These are phyloP conservation scores for Salmacisia buchloeana DNA, from an alignment of 1,284 basidiomycete genomes.

Conservation along the genomic window DNA sequence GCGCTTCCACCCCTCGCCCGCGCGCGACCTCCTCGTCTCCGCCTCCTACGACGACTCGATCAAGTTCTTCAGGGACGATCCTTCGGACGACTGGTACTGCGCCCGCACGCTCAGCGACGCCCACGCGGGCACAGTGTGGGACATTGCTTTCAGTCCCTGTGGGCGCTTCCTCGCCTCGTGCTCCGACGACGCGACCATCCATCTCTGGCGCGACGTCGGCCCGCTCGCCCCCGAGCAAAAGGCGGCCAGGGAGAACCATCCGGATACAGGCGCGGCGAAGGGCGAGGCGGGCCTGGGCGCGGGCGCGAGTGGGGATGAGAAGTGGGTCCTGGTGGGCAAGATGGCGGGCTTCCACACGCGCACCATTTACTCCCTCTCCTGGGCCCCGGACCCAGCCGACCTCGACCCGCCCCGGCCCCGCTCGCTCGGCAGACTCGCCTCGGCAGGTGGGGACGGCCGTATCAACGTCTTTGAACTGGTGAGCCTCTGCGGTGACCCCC, in stretches of 20 bases:
- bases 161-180: constrained; percentile 77
- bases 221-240: constrained; percentile 1
- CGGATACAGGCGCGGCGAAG: constrained; percentile 34
- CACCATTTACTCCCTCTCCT: constrained; percentile 72
- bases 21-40: constrained; percentile 91
- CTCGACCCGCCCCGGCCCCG: constrained; percentile 18
- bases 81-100: constrained; percentile 88
- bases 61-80: constrained; percentile 88
- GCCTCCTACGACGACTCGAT: constrained; percentile 96
- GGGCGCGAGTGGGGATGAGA: constrained; percentile 45
- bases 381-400: constrained; percentile 55
- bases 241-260: background rate
- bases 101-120: constrained; percentile 69
- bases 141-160: constrained; percentile 69
- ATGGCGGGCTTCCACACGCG: constrained; percentile 59
- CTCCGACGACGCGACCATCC: constrained; percentile 67
- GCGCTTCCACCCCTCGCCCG: constrained; percentile 74
- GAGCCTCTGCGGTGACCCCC: constrained; percentile 5
- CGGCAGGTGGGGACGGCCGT: constrained; percentile 69
- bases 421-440: constrained; percentile 66
- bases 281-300: constrained; percentile 35
- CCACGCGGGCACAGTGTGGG: constrained; percentile 80
- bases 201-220: constrained; percentile 54
- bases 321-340: constrained; percentile 48
- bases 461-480: constrained; percentile 69